Percentiles rank a stretch among this genome's conserved stretches.
Evolutionary conservation across 179 eudicot genomes (phyloP).

Genomic region (Heliamphora pulchella): DNA sequence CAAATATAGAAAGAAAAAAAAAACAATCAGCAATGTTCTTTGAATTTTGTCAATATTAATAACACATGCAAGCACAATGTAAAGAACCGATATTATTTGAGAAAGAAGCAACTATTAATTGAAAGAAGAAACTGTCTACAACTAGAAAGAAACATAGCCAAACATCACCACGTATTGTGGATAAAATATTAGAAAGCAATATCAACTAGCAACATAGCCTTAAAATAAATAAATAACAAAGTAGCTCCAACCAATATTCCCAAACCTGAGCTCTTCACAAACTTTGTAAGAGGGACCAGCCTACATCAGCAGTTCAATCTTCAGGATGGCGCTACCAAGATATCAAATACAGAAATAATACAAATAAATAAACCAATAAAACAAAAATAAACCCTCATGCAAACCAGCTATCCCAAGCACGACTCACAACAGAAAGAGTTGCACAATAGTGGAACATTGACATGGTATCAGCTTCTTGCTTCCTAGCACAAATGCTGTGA

Average conservation of each 20-base stretch:
- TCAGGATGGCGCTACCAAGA: not conserved
- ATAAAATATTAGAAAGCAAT: not conserved
- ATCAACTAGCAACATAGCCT: not conserved
- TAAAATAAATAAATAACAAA: not conserved
- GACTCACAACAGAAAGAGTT: not conserved
- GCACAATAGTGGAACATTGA: not conserved
- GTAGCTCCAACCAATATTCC: not conserved
- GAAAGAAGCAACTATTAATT: not conserved
- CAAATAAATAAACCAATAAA: not conserved
- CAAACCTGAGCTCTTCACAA: not conserved
- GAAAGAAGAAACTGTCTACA: not conserved
- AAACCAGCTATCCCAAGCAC: not conserved
- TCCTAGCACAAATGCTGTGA: not conserved
- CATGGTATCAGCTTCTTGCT: conserved; percentile 2
- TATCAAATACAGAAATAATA: not conserved
- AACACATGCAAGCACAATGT: not conserved
- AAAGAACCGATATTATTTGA: not conserved
- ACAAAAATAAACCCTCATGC: not conserved
- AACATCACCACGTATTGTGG: not conserved
- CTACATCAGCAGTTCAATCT: conserved; percentile 7
- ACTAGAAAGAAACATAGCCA: not conserved
- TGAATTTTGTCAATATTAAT: not conserved
- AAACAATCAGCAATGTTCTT: not conserved
- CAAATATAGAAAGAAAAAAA: not conserved
- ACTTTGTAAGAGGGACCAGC: not conserved